These are phyloP conservation scores for Scedosporium boydii DNA, from an alignment of 2,329 filamentous ascomycete genomes.

Conservation along the genomic window DNA sequence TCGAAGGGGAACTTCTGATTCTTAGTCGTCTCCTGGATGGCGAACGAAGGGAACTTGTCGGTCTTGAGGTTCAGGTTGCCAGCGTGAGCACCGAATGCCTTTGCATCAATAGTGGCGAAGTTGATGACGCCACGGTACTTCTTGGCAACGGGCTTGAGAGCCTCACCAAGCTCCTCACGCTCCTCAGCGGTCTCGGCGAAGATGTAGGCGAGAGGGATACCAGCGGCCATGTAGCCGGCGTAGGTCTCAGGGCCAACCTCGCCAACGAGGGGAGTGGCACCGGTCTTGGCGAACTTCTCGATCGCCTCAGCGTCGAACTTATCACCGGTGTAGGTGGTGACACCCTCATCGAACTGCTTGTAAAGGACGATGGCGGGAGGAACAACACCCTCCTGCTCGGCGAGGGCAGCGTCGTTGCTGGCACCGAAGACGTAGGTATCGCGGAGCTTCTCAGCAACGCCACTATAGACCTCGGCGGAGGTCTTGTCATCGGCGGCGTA, in stretches of 20 bases:
- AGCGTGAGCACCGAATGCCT: constrained; percentile 87
- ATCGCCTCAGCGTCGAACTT: constrained; percentile 77
- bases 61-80: constrained; percentile 95
- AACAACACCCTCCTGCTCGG: constrained; percentile 83
- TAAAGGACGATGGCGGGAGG: constrained; percentile 85
- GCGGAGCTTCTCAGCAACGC: constrained; percentile 65
- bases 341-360: constrained; percentile 97
- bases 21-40: constrained; percentile 90
- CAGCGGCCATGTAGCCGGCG: constrained; percentile 84
- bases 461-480: constrained; percentile 75
- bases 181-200: constrained; percentile 90
- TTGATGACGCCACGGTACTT: constrained; percentile 91
- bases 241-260: constrained; percentile 98
- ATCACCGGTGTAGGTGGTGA: constrained; percentile 64
- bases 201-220: constrained; percentile 92
- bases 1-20: constrained; percentile 97
- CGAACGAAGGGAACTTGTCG: constrained; percentile 93
- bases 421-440: constrained; percentile 91
- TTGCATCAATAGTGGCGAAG: constrained; percentile 96
- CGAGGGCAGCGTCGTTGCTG: constrained; percentile 71
- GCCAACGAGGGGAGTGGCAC: constrained; percentile 82
- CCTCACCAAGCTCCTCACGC: constrained; percentile 66
- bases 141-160: constrained; percentile 78
- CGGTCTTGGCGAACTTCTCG: constrained; percentile 70
- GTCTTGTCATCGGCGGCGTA: constrained; percentile 71